Base-by-base conservation (phyloP, 768 basidiomycete genomes). In the Phanerochaete carnosa region DNA sequence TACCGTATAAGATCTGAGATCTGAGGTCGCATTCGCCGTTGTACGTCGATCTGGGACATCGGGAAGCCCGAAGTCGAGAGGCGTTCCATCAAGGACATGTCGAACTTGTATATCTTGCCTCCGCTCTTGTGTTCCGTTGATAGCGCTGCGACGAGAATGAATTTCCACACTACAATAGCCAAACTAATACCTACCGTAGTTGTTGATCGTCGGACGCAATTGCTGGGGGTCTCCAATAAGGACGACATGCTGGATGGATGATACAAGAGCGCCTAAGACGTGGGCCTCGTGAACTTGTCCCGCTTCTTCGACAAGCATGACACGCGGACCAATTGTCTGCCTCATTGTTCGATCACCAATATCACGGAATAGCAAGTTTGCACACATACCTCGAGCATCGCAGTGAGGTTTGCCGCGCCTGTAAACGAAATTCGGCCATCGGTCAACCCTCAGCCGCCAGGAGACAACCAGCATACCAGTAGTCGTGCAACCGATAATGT, bases 261-360 rank as follows among this genome's bases (percentile, higher is more conserved):
- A 79, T 2, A 89, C 88, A 0, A 91, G 75, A 39, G 79, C 81
- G 2, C 81, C 82, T 3, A 92, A 71, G 16, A 92, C 78, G 62
- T 92, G 90, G 2, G 90, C 86, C 71, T 92, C 90, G 28, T 92
- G 78, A 1, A 91, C 88, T 72, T 93, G 90, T 0, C 90, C 91
- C 0, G 91, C 90, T 69, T 92, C 91, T 70, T 93, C 90, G 0
- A 92, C 86, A 47, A 92, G 73, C 54, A 91, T 68, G 0, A 90
- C 81, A 32, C 77, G 79, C 0, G 89, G 89, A 3, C 68, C 73
- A 6, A 90, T 67, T 12, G 81, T 80, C 87, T 89, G 55, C 23
- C 5, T n/a, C 23, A 28, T 6, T 3, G 13, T 5, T 53, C 28
- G 12, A 25, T 35, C 6, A 5, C 23, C 15, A 19, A 32, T 32